A percentile compares a stretch with the other conserved stretches of the same genome.
phyloP scores from a whole-genome alignment of 2,329 filamentous ascomycete species.

The Teratosphaeria gauchensis region DNA sequence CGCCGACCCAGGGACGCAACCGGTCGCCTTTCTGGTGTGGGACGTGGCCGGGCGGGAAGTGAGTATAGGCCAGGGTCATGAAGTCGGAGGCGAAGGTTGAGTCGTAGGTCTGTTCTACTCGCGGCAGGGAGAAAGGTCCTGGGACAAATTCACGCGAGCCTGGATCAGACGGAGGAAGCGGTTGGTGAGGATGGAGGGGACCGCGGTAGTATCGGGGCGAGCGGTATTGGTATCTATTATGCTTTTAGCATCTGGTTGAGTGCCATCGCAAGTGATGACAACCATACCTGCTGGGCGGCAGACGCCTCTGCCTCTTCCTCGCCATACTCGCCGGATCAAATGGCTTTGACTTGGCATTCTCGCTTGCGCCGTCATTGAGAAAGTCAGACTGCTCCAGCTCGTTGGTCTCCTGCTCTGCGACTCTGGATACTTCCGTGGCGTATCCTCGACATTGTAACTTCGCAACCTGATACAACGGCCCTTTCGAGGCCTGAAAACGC shows the following conservation, averaged over 20 bases:
- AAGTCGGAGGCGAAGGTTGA: conserved; percentile 79
- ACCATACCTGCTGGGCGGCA: conserved; percentile 46
- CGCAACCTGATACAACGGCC: conserved; percentile 11
- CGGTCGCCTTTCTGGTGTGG: conserved; percentile 50
- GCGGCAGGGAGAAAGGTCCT: conserved; percentile 80
- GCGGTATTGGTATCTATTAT: conserved; percentile 77
- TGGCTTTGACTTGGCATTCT: conserved; percentile 30
- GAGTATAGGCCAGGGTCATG: conserved; percentile 78
- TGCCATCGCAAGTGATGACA: not conserved
- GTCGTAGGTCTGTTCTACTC: conserved; percentile 83
- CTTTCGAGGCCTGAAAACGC: conserved; percentile 15
- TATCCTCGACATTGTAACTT: conserved; percentile 20
- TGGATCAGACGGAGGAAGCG: conserved; percentile 76
- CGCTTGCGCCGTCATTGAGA: not conserved
- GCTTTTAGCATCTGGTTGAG: not conserved
- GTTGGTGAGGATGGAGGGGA: conserved; percentile 84
- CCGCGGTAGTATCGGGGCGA: conserved; percentile 92
- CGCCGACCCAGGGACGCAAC: conserved; percentile 77
- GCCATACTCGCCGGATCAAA: conserved; percentile 38
- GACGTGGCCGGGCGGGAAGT: conserved; percentile 69
- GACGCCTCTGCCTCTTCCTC: conserved; percentile 30
- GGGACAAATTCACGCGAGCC: conserved; percentile 80
- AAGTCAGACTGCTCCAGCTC: conserved; percentile 43
- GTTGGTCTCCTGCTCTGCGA: conserved; percentile 18
- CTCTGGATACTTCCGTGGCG: conserved; percentile 19